Evolutionary conservation across 2,329 filamentous ascomycete species (phyloP).

Genomic region (Gaeumannomyces sp.): DNA sequence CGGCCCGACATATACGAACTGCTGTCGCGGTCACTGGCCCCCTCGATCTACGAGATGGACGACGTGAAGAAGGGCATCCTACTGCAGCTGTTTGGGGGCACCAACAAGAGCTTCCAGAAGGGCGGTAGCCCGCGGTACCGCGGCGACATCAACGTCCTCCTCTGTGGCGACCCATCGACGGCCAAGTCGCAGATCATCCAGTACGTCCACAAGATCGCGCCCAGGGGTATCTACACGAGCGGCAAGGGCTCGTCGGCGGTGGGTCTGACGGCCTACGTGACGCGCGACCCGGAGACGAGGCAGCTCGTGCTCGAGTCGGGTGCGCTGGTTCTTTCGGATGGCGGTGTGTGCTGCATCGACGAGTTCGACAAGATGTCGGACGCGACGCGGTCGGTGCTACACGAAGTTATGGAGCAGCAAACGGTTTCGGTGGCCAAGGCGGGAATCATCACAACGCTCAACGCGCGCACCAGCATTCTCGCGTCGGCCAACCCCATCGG

Average conservation of each 20-base stretch:
- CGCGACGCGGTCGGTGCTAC: conserved; percentile 69
- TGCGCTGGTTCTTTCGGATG: conserved; percentile 71
- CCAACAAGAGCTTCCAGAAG: conserved; percentile 96
- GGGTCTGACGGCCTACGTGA: conserved; percentile 75
- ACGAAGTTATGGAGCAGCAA: conserved; percentile 86
- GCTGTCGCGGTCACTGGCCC: conserved; percentile 81
- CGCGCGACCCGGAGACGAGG: conserved; percentile 71
- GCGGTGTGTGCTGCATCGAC: conserved; percentile 78
- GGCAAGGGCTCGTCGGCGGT: conserved; percentile 77
- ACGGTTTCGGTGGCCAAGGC: conserved; percentile 83
- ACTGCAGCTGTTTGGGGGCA: conserved; percentile 92
- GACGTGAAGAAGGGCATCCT: conserved; percentile 98
- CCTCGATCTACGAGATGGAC: conserved; percentile 95
- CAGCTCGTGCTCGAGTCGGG: conserved; percentile 77
- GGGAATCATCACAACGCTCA: conserved; percentile 93
- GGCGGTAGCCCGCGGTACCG: conserved; percentile 92
- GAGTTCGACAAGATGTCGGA: conserved; percentile 87
- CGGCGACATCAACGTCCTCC: conserved; percentile 93
- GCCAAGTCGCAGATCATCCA: conserved; percentile 90
- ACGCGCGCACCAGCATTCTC: conserved; percentile 90
- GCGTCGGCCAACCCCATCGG: conserved; percentile 97
- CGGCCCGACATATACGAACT: conserved; percentile 90
- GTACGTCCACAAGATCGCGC: conserved; percentile 97
- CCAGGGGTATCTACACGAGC: conserved; percentile 76
- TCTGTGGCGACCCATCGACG: conserved; percentile 95